phyloP scores from a whole-genome alignment of 345 rosid genomes.

The Eucalyptus polybractea region DNA sequence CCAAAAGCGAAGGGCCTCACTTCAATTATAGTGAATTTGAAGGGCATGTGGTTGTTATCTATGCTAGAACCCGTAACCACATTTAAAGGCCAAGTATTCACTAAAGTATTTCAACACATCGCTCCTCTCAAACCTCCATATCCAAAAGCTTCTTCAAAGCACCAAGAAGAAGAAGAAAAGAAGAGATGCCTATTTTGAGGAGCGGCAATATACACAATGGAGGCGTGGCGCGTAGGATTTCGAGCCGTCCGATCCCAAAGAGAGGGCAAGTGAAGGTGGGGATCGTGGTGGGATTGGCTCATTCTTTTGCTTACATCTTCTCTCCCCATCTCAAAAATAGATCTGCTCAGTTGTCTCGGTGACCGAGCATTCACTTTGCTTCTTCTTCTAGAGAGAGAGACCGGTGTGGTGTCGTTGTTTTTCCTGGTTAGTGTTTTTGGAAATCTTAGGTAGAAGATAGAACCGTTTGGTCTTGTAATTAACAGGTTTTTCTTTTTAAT shows the following conservation, averaged over 20 bases:
- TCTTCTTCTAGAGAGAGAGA: not conserved
- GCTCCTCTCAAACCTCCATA: not conserved
- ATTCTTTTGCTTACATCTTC: conserved; percentile 47
- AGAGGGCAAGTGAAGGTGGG: conserved; percentile 69
- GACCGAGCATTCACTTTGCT: not conserved
- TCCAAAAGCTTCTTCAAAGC: not conserved
- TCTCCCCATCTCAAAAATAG: not conserved
- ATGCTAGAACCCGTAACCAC: not conserved
- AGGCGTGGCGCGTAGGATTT: conserved; percentile 5
- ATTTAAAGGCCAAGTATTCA: not conserved
- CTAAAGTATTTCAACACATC: not conserved
- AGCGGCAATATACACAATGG: conserved; percentile 7
- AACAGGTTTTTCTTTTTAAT: not conserved
- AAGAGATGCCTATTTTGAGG: conserved; percentile 22
- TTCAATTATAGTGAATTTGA: not conserved
- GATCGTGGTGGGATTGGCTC: conserved; percentile 42
- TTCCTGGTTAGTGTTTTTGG: not conserved
- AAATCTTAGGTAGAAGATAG: not conserved
- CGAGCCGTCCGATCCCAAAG: conserved; percentile 54
- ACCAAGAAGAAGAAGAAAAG: not conserved
- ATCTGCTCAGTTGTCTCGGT: not conserved
- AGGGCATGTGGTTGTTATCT: not conserved
- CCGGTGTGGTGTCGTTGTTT: not conserved
- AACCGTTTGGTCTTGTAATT: not conserved
- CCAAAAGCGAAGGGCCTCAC: not conserved